A percentile compares a stretch with the other conserved stretches of the same genome.
Conservation (phyloP, 768 basidiomycete species). For the Porpolomopsis calyptriformis region DNA sequence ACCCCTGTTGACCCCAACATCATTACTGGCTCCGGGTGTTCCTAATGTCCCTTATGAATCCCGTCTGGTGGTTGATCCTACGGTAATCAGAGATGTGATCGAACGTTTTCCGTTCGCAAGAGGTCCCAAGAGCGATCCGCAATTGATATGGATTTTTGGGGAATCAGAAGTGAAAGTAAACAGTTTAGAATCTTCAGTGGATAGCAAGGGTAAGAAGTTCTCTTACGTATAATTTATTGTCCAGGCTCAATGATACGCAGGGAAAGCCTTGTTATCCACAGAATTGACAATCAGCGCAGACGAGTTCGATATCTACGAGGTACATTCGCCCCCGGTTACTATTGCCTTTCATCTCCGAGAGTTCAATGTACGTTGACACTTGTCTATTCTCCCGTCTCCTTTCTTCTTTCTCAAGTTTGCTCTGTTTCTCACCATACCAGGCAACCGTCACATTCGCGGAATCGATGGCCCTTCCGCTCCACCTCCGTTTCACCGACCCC, state of each 20-base stretch:
- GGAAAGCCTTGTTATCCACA: constrained; percentile 54
- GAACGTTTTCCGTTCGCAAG: constrained; percentile 69
- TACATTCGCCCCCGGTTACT: constrained; percentile 50
- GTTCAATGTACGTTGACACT: constrained; percentile 49
- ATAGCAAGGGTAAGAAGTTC: constrained; percentile 43
- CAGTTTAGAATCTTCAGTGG: constrained; percentile 56
- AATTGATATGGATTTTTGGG: constrained; percentile 72
- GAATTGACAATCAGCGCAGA: constrained; percentile 68
- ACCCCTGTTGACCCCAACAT: constrained; percentile 44
- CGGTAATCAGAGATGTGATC: constrained; percentile 62
- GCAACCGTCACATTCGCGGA: constrained; percentile 76
- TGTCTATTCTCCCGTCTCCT: neutral
- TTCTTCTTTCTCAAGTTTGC: neutral
- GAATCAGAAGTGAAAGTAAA: constrained; percentile 57
- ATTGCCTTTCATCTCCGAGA: constrained; percentile 76
- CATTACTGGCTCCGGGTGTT: constrained; percentile 56
- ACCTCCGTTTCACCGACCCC: constrained; percentile 68
- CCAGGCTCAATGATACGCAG: constrained; percentile 23
- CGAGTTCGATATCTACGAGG: constrained; percentile 72
- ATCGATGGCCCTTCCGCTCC: constrained; percentile 49
- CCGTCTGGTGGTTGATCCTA: constrained; percentile 59
- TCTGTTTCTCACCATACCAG: constrained; percentile 25
- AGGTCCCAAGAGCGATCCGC: constrained; percentile 59
- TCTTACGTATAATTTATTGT: neutral
- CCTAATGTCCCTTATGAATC: constrained; percentile 52